Evolutionary conservation across 2,329 filamentous ascomycete genomes (phyloP).

Genomic region (Phyllosticta capitalensis): DNA sequence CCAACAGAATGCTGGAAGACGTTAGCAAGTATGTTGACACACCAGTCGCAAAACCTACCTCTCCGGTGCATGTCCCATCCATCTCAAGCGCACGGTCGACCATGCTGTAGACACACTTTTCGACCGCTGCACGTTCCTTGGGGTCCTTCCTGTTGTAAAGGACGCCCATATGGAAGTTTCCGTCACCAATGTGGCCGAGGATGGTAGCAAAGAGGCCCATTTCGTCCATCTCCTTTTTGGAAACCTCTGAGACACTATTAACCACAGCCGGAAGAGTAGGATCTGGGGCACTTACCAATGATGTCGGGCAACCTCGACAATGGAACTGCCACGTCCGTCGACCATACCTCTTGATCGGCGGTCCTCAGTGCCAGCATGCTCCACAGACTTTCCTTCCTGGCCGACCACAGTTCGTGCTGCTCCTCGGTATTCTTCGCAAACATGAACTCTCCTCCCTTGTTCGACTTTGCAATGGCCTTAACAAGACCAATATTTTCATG

Average conservation of each 20-base stretch:
- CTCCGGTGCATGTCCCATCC: conserved; percentile 88
- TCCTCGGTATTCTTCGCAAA: conserved; percentile 47
- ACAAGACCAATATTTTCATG: conserved; percentile 66
- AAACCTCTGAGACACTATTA: conserved; percentile 51
- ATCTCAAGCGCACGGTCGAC: conserved; percentile 82
- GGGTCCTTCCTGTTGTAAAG: conserved; percentile 68
- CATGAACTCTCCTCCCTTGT: conserved; percentile 47
- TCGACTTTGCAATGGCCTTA: conserved; percentile 53
- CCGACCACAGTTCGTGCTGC: conserved; percentile 49
- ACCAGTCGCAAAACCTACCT: conserved; percentile 27
- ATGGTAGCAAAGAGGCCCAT: conserved; percentile 80
- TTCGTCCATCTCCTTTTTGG: conserved; percentile 81
- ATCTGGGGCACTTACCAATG: conserved; percentile 36
- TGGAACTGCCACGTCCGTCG: conserved; percentile 52
- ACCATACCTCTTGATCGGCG: conserved; percentile 50
- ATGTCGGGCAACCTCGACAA: conserved; percentile 53
- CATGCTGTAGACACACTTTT: conserved; percentile 80
- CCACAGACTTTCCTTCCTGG: conserved; percentile 52
- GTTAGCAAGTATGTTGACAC: background rate
- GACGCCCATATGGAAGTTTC: conserved; percentile 90
- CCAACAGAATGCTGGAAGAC: conserved; percentile 57
- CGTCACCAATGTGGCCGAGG: conserved; percentile 83
- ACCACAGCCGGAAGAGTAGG: background rate
- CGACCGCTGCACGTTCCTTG: conserved; percentile 64
- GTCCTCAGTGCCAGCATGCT: conserved; percentile 49